Evolutionary conservation across 2,329 filamentous ascomycete species (phyloP), one percentile per base, ranked within the genome.

Genomic region (Talaromyces sp.): DNA sequence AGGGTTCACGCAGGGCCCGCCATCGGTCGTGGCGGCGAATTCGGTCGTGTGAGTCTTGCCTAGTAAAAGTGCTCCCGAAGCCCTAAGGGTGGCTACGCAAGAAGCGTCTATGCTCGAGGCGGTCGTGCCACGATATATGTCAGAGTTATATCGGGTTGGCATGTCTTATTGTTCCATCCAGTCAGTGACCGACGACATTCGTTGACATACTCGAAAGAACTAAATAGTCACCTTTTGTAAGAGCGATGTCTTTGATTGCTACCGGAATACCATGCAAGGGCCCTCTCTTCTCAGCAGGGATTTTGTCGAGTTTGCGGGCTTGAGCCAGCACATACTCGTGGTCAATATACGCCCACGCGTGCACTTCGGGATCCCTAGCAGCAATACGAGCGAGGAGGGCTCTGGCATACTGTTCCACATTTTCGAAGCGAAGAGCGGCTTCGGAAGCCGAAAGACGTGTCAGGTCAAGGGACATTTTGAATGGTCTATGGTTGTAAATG

Each of bases 241-340:
- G 78, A 63, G 86, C 83, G 2, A 86, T 76, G 73, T 87, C 85
- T 67, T 87, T 87, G 11, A 87, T 75, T 0, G 76, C 85, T n/a
- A 87, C 71, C 0, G 82, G 77, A 7, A 87, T 68, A 1, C 84
- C 84, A 65, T 86, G 83, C 0, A 87, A 69, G 0, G 81, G 81
- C 0, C 84, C 83, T 58, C 84, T 74, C 59, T 82, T 64, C 1
- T 76, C 73, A 0, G 63, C 50, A 0, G 83, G 80, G 2, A 85
- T 63, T 26, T 71, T 63, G 65, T 87, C 84, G 0, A 87, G 76
- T 11, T 69, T 69, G 50, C 70, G 74, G 0, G 85, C 84, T 29
- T 66, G 62, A 9, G 38, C 21, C 17, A 86, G 70, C 2, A 85
- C 78, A n/a, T 75, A 68, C 0, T 76, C 71, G 0, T 72, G 74